Percentiles rank a stretch among this genome's conserved stretches.
phyloP scores from a whole-genome alignment of 371 early-diverging fungal genomes.

The Lichtheimia ornata region DNA sequence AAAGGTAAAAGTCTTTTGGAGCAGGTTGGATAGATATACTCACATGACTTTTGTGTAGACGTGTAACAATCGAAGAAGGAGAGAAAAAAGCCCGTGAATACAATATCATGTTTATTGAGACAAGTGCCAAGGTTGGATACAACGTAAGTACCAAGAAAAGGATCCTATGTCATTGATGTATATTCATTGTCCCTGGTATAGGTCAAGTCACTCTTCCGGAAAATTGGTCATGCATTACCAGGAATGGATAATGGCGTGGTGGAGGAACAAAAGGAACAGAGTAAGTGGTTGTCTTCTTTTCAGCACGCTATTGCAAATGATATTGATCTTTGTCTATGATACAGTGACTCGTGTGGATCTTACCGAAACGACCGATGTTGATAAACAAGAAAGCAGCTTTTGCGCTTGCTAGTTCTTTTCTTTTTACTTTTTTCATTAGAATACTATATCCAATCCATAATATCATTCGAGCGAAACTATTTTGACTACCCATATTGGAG shows the following conservation, averaged over 20 bases:
- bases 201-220: slow-evolving; percentile 87
- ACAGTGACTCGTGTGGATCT: slow-evolving; percentile 52
- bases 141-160: slow-evolving; percentile 52
- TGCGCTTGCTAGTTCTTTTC: slow-evolving; percentile 35
- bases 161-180: not conserved
- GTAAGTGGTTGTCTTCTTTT: slow-evolving; percentile 9
- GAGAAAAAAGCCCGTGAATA: slow-evolving; percentile 89
- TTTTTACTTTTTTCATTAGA: not conserved
- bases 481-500: not conserved
- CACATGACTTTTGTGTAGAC: not conserved
- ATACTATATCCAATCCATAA: slow-evolving; percentile 1
- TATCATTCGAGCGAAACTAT: not conserved
- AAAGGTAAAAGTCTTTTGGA: slow-evolving; percentile 50
- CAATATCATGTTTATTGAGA: slow-evolving; percentile 93
- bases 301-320: not conserved
- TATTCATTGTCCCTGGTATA: not conserved
- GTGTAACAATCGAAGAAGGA: slow-evolving; percentile 88
- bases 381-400: slow-evolving; percentile 37
- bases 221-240: slow-evolving; percentile 90
- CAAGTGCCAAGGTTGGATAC: slow-evolving; percentile 92
- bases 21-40: not conserved
- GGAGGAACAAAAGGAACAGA: slow-evolving; percentile 25
- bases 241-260: slow-evolving; percentile 71
- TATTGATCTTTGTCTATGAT: not conserved
- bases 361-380: slow-evolving; percentile 26